Evolutionary conservation across 2,329 filamentous ascomycete genomes (phyloP).

Genomic region (Phaeoacremonium minimum): DNA sequence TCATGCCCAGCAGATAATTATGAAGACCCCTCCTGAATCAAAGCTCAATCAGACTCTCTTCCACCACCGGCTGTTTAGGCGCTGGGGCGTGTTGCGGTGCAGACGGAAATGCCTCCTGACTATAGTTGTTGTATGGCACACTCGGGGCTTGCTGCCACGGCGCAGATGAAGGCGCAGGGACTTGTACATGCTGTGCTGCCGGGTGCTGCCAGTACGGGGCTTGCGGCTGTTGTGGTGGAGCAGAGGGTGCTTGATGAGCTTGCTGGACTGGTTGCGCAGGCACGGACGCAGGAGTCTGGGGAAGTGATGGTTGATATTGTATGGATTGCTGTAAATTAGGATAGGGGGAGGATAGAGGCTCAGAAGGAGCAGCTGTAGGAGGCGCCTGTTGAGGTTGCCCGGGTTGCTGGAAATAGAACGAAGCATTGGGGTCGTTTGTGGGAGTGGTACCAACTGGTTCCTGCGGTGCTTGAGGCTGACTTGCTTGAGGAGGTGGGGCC

Average conservation of each 20-base stretch:
- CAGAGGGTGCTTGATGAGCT: conserved; percentile 21
- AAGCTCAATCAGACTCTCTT: conserved; percentile 79
- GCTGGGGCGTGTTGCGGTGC: conserved; percentile 53
- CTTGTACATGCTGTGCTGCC: conserved; percentile 32
- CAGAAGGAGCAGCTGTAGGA: conserved; percentile 32
- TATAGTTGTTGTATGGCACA: conserved; percentile 43
- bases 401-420: conserved; percentile 52
- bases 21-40: conserved; percentile 25
- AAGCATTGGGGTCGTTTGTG: conserved; percentile 46
- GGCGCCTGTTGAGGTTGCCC: conserved; percentile 27
- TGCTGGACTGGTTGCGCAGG: conserved; percentile 30
- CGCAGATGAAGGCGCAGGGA: conserved; percentile 32
- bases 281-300: conserved; percentile 31
- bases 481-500: conserved; percentile 18
- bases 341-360: conserved; percentile 45
- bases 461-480: conserved; percentile 21
- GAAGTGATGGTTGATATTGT: conserved; percentile 36
- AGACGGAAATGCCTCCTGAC: conserved; percentile 60
- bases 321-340: conserved; percentile 44
- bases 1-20: too few species aligned
- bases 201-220: conserved; percentile 46
- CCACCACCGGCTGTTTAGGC: conserved; percentile 54
- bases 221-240: conserved; percentile 26
- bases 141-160: conserved; percentile 27
- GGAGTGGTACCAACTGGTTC: conserved; percentile 27